Evolutionary conservation across 345 rosid species (phyloP).

Genomic region (Murraya paniculata): DNA sequence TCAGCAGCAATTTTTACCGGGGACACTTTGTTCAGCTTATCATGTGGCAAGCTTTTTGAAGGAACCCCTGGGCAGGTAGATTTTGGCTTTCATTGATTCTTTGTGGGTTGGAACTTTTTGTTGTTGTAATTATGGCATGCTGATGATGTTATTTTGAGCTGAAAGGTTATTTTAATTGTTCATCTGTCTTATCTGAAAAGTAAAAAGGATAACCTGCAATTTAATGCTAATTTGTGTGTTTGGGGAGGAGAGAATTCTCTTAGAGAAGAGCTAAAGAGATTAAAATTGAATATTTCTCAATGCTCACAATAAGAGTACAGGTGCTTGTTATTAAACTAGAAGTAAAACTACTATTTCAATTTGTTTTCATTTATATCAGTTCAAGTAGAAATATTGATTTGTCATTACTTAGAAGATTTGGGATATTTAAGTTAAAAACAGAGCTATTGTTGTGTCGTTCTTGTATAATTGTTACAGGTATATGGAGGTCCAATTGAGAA

Average conservation of each 20-base stretch:
- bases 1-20: conserved; percentile 88
- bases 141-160: not conserved
- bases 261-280: not conserved
- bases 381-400: not conserved
- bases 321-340: not conserved
- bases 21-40: conserved; percentile 90
- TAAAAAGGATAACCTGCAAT: not conserved
- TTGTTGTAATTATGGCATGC: not conserved
- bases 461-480: not conserved
- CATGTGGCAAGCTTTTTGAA: conserved; percentile 94
- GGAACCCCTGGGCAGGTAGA: conserved; percentile 88
- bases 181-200: not conserved
- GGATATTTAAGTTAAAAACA: not conserved
- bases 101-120: not conserved
- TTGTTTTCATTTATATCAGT: not conserved
- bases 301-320: not conserved
- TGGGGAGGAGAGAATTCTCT: not conserved
- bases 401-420: not conserved
- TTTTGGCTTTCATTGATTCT: not conserved
- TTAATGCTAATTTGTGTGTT: not conserved
- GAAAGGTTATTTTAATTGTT: not conserved
- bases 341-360: not conserved
- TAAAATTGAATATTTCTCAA: not conserved
- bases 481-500: not conserved
- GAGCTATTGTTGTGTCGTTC: not conserved